These are phyloP conservation scores for Boletus reticuloceps DNA, from an alignment of 768 basidiomycete species.

Conservation along the genomic window DNA sequence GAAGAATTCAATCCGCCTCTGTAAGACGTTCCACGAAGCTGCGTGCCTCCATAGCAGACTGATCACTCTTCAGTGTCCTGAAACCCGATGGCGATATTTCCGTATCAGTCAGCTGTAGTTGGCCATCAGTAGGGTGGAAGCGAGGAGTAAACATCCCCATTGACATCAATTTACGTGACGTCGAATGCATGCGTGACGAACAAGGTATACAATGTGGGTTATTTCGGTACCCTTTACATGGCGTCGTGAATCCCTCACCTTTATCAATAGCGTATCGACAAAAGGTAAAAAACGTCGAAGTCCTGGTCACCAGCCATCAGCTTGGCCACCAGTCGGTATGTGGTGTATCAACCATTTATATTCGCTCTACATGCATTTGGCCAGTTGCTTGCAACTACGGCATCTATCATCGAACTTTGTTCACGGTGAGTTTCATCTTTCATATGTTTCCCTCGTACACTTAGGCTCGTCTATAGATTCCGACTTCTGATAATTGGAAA, in stretches of 20 bases:
- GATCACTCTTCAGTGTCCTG: too few relatives aligned
- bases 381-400: conserved; percentile 6
- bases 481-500: conserved; percentile 16
- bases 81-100: too few relatives aligned
- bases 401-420: conserved; percentile 8
- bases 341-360: not conserved
- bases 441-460: not conserved
- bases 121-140: too few relatives aligned
- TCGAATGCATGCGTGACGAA: not conserved
- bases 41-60: too few relatives aligned
- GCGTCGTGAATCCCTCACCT: not conserved
- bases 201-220: conserved; percentile 5
- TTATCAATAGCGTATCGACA: conserved; percentile 8
- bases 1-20: too few relatives aligned
- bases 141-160: too few relatives aligned
- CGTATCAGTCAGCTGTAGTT: too few relatives aligned
- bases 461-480: conserved; percentile 1
- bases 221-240: not conserved
- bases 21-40: too few relatives aligned
- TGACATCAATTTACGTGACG: too few relatives aligned
- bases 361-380: not conserved
- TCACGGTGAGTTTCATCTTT: not conserved
- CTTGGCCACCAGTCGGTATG: not conserved
- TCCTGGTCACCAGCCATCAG: not conserved
- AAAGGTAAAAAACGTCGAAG: conserved; percentile 3